phyloP scores from a whole-genome alignment of 2,329 filamentous ascomycete species.

The Ceratocystis harringtonii region DNA sequence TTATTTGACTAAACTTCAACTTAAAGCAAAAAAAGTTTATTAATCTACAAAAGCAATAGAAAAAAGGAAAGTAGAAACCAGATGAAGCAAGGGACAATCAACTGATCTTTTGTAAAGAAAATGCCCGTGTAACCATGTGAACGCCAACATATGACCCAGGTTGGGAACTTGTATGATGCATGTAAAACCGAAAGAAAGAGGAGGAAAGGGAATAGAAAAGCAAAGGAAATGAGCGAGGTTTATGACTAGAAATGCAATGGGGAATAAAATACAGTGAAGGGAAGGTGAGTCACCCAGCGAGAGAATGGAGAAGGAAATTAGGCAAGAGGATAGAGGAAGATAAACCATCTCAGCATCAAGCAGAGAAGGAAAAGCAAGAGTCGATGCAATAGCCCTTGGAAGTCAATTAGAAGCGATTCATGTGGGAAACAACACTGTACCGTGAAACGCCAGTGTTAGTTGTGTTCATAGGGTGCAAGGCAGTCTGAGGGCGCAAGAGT shows the following conservation, averaged over 20 bases:
- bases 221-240: background rate
- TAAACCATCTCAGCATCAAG: background rate
- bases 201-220: background rate
- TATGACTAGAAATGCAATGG: background rate
- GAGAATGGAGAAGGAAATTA: background rate
- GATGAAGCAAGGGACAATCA: background rate
- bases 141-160: background rate
- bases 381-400: background rate
- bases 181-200: background rate
- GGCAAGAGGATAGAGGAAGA: background rate
- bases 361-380: background rate
- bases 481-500: conserved; percentile 41
- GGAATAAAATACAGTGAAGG: background rate
- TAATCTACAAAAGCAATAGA: background rate
- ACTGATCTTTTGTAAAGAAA: background rate
- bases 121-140: background rate
- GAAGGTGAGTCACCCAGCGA: background rate
- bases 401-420: conserved; percentile 33
- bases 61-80: background rate
- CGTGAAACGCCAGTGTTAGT: conserved; percentile 27
- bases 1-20: background rate
- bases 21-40: conserved; percentile 1
- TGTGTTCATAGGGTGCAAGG: conserved; percentile 36
- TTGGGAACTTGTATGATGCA: background rate
- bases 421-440: conserved; percentile 36